Evolutionary conservation across 2,329 filamentous ascomycete genomes (phyloP).

Genomic region (Verticillium isaacii): DNA sequence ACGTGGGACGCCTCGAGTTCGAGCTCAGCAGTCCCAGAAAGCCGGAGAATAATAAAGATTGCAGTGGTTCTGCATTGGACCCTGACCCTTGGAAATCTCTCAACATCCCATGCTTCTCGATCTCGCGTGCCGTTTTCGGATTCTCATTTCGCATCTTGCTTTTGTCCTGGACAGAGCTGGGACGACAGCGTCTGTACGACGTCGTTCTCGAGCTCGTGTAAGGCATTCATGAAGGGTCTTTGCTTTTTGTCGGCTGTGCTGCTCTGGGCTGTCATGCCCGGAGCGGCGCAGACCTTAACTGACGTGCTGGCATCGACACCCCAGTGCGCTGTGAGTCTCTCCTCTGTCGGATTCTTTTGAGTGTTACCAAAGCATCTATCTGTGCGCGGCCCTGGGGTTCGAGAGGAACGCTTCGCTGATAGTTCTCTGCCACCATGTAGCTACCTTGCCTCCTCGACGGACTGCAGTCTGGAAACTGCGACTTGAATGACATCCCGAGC

Average conservation of each 20-base stretch:
- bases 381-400: not conserved
- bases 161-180: not conserved
- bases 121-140: not conserved
- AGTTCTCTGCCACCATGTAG: not conserved
- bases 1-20: not conserved
- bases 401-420: not conserved
- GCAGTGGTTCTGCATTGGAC: not conserved
- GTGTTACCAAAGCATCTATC: not conserved
- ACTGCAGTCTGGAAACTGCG: slow-evolving; percentile 5
- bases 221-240: not conserved
- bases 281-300: not conserved
- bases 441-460: slow-evolving; percentile 7
- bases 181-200: not conserved
- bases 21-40: not conserved
- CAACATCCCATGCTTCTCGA: not conserved
- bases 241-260: not conserved
- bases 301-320: slow-evolving; percentile 3
- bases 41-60: not conserved
- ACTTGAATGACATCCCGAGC: not conserved
- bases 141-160: not conserved
- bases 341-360: not conserved
- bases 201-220: not conserved
- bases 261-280: not conserved
- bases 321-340: slow-evolving; percentile 6
- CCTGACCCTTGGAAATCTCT: not conserved